Percentiles rank a stretch among this genome's conserved stretches.
These are phyloP conservation scores for Meyerozyma carpophila DNA, from an alignment of 1,139 yeast species.

Conservation along the genomic window DNA sequence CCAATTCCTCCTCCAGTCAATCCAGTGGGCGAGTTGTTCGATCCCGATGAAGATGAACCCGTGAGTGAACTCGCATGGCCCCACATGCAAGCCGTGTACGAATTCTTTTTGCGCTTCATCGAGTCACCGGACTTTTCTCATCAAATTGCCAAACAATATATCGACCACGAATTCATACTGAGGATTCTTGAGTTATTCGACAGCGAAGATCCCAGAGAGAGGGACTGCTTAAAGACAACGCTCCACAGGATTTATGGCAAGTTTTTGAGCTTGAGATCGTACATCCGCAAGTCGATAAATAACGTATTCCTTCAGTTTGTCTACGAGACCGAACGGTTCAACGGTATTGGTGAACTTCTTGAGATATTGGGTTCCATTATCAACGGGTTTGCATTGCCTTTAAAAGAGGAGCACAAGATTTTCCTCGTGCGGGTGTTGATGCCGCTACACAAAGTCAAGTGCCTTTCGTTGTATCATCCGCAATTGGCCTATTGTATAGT, in stretches of 20 bases:
- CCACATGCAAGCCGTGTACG: slow-evolving; percentile 95
- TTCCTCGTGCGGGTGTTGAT: slow-evolving; percentile 83
- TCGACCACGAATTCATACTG: slow-evolving; percentile 85
- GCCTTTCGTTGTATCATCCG: slow-evolving; percentile 87
- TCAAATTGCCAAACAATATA: slow-evolving; percentile 85
- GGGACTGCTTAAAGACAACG: slow-evolving; percentile 92
- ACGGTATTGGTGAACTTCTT: slow-evolving; percentile 91
- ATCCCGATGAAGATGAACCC: slow-evolving; percentile 99
- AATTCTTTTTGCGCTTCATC: slow-evolving; percentile 84
- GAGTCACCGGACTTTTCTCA: slow-evolving; percentile 95
- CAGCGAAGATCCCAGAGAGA: slow-evolving; percentile 93
- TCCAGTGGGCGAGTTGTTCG: slow-evolving; percentile 92
- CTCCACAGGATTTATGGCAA: slow-evolving; percentile 95
- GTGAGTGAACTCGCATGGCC: slow-evolving; percentile 98
- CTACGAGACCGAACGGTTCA: slow-evolving; percentile 93
- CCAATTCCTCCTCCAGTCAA: slow-evolving; percentile 98
- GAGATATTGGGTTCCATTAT: slow-evolving; percentile 95
- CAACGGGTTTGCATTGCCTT: slow-evolving; percentile 95
- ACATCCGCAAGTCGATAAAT: slow-evolving; percentile 85
- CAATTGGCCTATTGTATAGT: slow-evolving; percentile 96
- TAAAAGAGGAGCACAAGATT: slow-evolving; percentile 93
- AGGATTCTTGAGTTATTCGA: slow-evolving; percentile 83
- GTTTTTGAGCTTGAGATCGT: slow-evolving; percentile 83
- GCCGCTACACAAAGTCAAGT: slow-evolving; percentile 89
- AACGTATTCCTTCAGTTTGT: slow-evolving; percentile 90